phyloP scores from a whole-genome alignment of 192 early-diverging fungal species.

The Podila clonocystis region DNA sequence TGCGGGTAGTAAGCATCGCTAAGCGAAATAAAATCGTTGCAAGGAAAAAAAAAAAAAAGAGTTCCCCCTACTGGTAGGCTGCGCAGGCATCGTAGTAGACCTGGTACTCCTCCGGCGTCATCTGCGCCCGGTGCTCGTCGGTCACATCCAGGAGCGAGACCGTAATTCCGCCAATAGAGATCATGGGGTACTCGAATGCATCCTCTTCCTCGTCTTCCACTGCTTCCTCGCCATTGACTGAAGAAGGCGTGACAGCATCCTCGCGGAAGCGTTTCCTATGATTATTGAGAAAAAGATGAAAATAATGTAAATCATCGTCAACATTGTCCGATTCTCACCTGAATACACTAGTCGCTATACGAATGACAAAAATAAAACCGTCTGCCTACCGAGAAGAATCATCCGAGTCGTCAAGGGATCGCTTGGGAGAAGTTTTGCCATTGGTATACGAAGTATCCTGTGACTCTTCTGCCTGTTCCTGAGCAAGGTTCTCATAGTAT shows the following conservation, averaged over 20 bases:
- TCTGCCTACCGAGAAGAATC: constrained; percentile 9
- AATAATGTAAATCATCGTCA: not conserved
- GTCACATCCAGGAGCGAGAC: constrained; percentile 61
- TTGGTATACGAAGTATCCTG: constrained; percentile 7
- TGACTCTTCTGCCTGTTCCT: constrained; percentile 11
- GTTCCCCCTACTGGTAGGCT: too few relatives aligned
- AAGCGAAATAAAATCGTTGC: too few relatives aligned
- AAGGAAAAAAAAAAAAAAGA: too few relatives aligned
- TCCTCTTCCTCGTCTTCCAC: constrained; percentile 33
- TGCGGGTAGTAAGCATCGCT: too few relatives aligned
- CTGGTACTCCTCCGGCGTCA: constrained; percentile 68
- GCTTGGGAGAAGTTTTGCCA: constrained; percentile 14
- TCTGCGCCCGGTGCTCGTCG: constrained; percentile 61
- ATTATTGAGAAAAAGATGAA: not conserved
- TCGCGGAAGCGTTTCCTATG: constrained; percentile 29
- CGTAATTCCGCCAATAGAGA: constrained; percentile 48
- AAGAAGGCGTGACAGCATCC: constrained; percentile 22
- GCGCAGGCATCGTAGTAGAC: constrained; percentile 45
- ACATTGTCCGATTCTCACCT: not conserved
- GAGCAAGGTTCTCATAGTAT: constrained; percentile 39
- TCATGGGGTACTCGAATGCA: constrained; percentile 10
- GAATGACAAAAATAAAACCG: too few relatives aligned
- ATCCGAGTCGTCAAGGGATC: constrained; percentile 22
- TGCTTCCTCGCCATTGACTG: constrained; percentile 35
- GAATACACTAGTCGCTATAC: too few relatives aligned